Evolutionary conservation across 257 asterid genomes (phyloP), one percentile per base, ranked within the genome.

Genomic region (Nyctanthes arbortristis): DNA sequence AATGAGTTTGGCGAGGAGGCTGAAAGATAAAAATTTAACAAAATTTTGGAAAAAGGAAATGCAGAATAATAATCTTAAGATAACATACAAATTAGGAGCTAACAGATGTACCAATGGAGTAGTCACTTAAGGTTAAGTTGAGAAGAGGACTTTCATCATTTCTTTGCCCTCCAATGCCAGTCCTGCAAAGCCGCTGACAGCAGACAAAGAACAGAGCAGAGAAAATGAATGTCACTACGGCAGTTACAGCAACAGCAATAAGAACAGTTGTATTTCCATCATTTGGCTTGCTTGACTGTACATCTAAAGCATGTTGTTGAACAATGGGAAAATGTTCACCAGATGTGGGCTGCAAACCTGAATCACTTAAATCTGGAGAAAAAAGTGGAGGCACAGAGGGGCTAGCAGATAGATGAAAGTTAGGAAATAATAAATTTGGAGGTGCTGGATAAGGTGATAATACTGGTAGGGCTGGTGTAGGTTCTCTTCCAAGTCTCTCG

Each of bases 81-180:
- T 52, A 31, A 52, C 31, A 52, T 3, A 11, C 5, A 52, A 52
- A 24, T 52, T 52, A 24, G 28, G 30, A 24, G 24, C 30, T 52
- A 52, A 52, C 16, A 12, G 16, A 72, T 47, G 9, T 87, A 92
- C 98, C 95, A 16, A 64, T 45, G 61, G 97, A 87, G 54, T 81
- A 79, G 82, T 87, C 93, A 33, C 84, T 88, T 62, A 80, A 64
- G 88, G 84, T 82, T 79, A 90, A 81, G 83, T 91, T 90, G 72
- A 93, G 95, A 78, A 93, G 97, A 68, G 97, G 97, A 24, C 85
- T 87, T 73, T 88, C 93, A 33, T 92, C 96, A 61, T 78, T 85
- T 75, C 74, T 77, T 18, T 86, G 81, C 61, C 58, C 55, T 52
- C 81, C 79, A 52, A 87, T 69, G 43, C 83, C 76, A 67, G 36